These are phyloP conservation scores for Fraxinus ornus DNA, from an alignment of 305 asterid species.

Conservation along the genomic window DNA sequence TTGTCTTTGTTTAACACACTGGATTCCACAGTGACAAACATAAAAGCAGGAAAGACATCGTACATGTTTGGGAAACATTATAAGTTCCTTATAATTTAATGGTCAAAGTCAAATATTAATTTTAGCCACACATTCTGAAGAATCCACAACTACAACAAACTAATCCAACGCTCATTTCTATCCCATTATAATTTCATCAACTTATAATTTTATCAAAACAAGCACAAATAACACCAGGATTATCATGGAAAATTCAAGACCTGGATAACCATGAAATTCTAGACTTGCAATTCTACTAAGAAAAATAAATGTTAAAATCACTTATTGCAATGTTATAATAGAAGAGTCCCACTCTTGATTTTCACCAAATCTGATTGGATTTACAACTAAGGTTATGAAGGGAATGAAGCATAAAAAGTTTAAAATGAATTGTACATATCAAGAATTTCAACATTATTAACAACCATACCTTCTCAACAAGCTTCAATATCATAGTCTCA, in stretches of 20 bases:
- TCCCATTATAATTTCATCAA: not conserved
- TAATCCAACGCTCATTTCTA: not conserved
- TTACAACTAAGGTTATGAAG: not conserved
- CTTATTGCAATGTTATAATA: not conserved
- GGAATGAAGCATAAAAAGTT: not conserved
- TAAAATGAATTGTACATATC: not conserved
- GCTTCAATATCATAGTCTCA: conserved; percentile 74
- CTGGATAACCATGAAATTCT: not conserved
- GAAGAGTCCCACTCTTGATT: not conserved
- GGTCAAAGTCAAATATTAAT: not conserved
- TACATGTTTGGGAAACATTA: not conserved
- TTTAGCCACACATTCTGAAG: not conserved
- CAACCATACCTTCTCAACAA: conserved; percentile 75
- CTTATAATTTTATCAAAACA: not conserved
- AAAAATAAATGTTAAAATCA: not conserved
- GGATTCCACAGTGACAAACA: not conserved
- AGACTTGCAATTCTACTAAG: not conserved
- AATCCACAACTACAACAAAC: not conserved
- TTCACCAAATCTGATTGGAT: not conserved
- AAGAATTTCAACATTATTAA: conserved; percentile 12
- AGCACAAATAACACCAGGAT: not conserved
- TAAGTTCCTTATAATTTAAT: not conserved
- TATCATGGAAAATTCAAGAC: not conserved
- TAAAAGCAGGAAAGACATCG: not conserved
- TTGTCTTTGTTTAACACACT: not conserved